Percentiles rank a stretch among this genome's conserved stretches.
These are phyloP conservation scores for Trichoderma virens DNA, from an alignment of 495 filamentous ascomycete genomes.

Conservation along the genomic window DNA sequence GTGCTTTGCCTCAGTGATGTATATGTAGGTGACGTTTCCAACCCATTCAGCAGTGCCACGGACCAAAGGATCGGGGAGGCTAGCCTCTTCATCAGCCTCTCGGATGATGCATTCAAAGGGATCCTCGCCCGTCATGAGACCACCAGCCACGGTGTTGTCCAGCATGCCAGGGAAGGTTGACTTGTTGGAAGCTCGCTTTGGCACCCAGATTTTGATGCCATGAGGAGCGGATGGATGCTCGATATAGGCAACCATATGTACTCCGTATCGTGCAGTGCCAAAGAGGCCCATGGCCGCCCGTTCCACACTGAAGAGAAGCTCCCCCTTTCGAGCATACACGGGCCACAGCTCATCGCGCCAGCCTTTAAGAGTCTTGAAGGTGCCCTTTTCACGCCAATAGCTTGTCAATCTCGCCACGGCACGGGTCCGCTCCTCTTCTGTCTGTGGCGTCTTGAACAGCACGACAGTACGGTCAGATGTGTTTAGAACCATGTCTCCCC, in stretches of 20 bases:
- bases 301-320: slow-evolving; percentile 71
- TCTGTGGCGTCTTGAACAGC: slow-evolving; percentile 36
- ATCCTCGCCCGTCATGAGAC: slow-evolving; percentile 69
- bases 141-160: slow-evolving; percentile 92
- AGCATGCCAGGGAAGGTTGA: slow-evolving; percentile 80
- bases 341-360: slow-evolving; percentile 90
- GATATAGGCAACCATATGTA: slow-evolving; percentile 79
- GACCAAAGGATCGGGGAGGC: slow-evolving; percentile 65
- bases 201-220: slow-evolving; percentile 76
- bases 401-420: slow-evolving; percentile 50
- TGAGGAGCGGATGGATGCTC: slow-evolving; percentile 37
- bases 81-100: slow-evolving; percentile 84
- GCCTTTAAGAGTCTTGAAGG: slow-evolving; percentile 65
- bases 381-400: slow-evolving; percentile 53
- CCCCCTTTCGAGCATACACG: slow-evolving; percentile 57
- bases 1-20: slow-evolving; percentile 65
- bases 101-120: slow-evolving; percentile 74
- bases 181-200: slow-evolving; percentile 65
- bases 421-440: slow-evolving; percentile 49
- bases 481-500: slow-evolving; percentile 47
- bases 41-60: slow-evolving; percentile 44
- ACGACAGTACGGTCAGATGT: slow-evolving; percentile 38
- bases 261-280: slow-evolving; percentile 79
- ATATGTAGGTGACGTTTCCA: slow-evolving; percentile 79
- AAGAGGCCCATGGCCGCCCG: slow-evolving; percentile 72